Conservation (phyloP, 2,329 filamentous ascomycete genomes). For the Thermomyces lanuginosus region DNA sequence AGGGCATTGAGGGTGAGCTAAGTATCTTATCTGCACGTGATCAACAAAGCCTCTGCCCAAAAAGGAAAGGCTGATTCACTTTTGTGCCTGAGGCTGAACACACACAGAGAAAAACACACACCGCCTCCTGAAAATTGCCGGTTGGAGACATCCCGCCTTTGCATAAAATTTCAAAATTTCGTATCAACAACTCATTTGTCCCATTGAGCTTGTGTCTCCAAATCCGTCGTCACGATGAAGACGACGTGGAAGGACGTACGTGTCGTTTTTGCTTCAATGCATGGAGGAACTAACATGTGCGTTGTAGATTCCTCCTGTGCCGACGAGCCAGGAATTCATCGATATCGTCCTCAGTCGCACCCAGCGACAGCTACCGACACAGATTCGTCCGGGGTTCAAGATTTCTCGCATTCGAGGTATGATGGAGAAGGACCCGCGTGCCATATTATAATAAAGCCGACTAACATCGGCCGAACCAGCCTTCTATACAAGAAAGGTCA, state of each 20-base stretch:
- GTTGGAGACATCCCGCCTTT: slow-evolving; percentile 5
- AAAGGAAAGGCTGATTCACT: too few species aligned
- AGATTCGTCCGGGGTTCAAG: slow-evolving; percentile 91
- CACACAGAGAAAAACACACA: slow-evolving; percentile 5
- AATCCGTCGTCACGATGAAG: slow-evolving; percentile 33
- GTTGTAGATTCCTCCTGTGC: slow-evolving; percentile 58
- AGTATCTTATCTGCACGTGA: too few species aligned
- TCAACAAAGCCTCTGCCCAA: too few species aligned
- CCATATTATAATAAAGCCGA: background rate
- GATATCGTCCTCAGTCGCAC: slow-evolving; percentile 93
- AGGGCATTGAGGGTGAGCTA: too few species aligned
- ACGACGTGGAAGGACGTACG: slow-evolving; percentile 42
- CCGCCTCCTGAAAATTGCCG: slow-evolving; percentile 11
- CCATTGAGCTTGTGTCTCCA: slow-evolving; percentile 7
- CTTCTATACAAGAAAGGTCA: slow-evolving; percentile 96
- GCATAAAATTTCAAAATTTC: slow-evolving; percentile 6
- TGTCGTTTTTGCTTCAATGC: slow-evolving; percentile 1
- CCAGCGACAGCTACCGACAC: slow-evolving; percentile 80
- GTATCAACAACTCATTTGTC: slow-evolving; percentile 6
- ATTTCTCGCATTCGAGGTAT: slow-evolving; percentile 71
- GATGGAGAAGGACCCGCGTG: slow-evolving; percentile 1
- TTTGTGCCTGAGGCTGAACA: slow-evolving; percentile 1
- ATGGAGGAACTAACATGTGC: slow-evolving; percentile 17
- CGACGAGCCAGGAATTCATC: slow-evolving; percentile 86
- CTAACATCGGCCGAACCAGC: slow-evolving; percentile 28